Conservation (phyloP, 345 rosid species). For the Toxicodendron radicans region DNA sequence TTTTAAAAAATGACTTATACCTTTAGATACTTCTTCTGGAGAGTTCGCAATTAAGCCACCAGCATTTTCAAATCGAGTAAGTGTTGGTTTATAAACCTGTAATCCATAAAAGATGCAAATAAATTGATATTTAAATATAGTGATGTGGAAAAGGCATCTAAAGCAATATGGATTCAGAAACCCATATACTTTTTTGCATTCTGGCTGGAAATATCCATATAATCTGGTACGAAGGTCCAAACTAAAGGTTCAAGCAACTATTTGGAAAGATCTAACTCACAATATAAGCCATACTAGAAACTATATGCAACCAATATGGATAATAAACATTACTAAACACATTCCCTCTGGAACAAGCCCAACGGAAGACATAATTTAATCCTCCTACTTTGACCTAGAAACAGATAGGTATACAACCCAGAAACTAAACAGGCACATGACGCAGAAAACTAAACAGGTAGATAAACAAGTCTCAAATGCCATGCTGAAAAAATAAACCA, state of each 20-base stretch:
- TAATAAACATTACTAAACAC: not conserved
- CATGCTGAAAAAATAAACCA: too few species aligned
- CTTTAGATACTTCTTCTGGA: conserved; percentile 78
- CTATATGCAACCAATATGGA: not conserved
- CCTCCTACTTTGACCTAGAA: too few species aligned
- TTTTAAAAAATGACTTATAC: conserved; percentile 33
- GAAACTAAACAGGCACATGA: too few species aligned
- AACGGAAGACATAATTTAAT: not conserved
- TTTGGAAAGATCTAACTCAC: not conserved
- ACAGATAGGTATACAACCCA: too few species aligned
- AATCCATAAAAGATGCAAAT: conserved; percentile 22
- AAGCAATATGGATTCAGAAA: not conserved
- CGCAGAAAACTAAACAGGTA: too few species aligned
- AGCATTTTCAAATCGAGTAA: conserved; percentile 57
- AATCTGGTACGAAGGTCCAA: not conserved
- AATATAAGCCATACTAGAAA: not conserved
- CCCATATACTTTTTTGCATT: not conserved
- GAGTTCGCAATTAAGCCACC: conserved; percentile 76
- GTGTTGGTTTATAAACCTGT: conserved; percentile 85
- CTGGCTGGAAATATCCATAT: not conserved
- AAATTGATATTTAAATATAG: not conserved
- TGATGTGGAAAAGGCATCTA: conserved; percentile 2
- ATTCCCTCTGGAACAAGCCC: not conserved
- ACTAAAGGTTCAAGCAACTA: not conserved
- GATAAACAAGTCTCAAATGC: too few species aligned